Evolutionary conservation across 1,139 yeast genomes (phyloP), one percentile per base, ranked within the genome.

Genomic region (Yamadazyma friedrichii): DNA sequence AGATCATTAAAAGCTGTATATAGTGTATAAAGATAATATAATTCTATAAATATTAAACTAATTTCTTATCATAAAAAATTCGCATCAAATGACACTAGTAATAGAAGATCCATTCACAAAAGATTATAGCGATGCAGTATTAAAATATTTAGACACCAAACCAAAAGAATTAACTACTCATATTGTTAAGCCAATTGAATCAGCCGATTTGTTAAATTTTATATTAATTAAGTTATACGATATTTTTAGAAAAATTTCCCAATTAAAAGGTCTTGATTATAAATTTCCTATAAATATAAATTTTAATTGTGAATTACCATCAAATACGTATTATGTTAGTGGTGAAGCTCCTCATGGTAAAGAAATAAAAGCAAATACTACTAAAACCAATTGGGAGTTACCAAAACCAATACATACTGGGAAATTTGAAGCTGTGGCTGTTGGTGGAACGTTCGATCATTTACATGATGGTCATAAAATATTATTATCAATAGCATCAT

Each of bases 361-460:
- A n/a, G 31, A 36, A 15, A 31, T 36, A 9, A 16, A 24, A 3
- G 17, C 31, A 11, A n/a, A 9, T 15, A 25, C 24, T 6, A 15
- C 13, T 3, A 8, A 15, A 11, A 6, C 6, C 3, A 11, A 9
- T 13, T 29, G 25, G 12, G 15, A 12, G 4, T 15, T 20, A 13
- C 33, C 31, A 2, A 8, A 24, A 17, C 8, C 30, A n/a, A 4
- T n/a, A 12, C 4, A n/a, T 9, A 11, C 13, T n/a, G n/a, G 27
- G 6, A 34, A 31, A 15, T 31, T 22, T 11, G n/a, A 12, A 13
- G 41, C 38, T 6, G 50, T 42, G 11, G 95, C 95, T 1, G 82
- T 91, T 1, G 98, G 98, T 0, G 99, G 99, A 0, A 94, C 98
- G 0, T 94, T 94, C 65, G 99, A 94, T 58, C 98, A 94, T 62